Percentiles rank a stretch among this genome's conserved stretches.
Evolutionary conservation across 2,329 filamentous ascomycete species (phyloP).

Genomic region (Aspergillus quadricinctus): DNA sequence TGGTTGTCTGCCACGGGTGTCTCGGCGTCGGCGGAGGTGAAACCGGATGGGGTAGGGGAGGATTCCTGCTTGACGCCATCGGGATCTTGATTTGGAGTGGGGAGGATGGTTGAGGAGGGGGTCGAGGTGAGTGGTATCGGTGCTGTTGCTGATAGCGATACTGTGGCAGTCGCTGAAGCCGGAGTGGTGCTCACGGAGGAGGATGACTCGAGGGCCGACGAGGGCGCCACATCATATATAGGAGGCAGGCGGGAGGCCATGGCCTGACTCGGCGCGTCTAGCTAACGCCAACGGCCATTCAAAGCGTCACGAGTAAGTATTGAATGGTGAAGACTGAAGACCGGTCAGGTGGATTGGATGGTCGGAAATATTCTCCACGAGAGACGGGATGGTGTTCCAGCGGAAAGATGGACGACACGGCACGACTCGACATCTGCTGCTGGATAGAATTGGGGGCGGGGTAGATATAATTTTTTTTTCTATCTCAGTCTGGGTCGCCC

Average conservation of each 20-base stretch:
- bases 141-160: background rate
- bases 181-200: conserved; percentile 3
- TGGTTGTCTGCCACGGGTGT: conserved; percentile 12
- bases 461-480: background rate
- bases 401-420: background rate
- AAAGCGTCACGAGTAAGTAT: conserved; percentile 8
- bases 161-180: background rate
- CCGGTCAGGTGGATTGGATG: background rate
- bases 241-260: conserved; percentile 31
- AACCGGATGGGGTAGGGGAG: conserved; percentile 23
- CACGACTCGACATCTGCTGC: background rate
- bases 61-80: conserved; percentile 22
- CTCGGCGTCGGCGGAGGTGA: conserved; percentile 21
- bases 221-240: conserved; percentile 24
- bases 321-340: background rate
- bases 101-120: conserved; percentile 2
- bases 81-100: conserved; percentile 5
- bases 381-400: background rate
- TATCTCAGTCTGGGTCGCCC: background rate
- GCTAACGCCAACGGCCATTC: conserved; percentile 24
- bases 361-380: background rate
- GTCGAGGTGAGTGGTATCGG: background rate
- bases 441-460: background rate
- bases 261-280: conserved; percentile 26
- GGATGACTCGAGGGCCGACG: conserved; percentile 18